A percentile compares a stretch with the other conserved stretches of the same genome.
Conservation (phyloP, 352 stramenopile genomes). For the Phytophthora palmivora region DNA sequence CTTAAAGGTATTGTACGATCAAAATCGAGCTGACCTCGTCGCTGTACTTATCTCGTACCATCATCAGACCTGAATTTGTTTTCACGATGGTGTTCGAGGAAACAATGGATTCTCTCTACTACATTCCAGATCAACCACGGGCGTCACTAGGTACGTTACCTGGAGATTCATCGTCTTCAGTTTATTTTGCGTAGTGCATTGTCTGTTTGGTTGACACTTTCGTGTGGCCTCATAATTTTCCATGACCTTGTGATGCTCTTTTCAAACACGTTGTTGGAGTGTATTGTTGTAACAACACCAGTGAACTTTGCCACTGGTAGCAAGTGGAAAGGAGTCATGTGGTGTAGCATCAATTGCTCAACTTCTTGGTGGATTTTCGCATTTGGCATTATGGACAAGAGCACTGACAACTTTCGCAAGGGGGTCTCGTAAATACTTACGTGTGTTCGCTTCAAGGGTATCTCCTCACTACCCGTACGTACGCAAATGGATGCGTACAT, state of each 20-base stretch:
- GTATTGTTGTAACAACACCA: too few relatives aligned
- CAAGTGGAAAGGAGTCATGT: conserved; percentile 92
- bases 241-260: conserved; percentile 81
- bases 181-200: conserved; percentile 50
- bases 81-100: conserved; percentile 25
- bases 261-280: conserved; percentile 44
- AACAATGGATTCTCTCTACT: conserved; percentile 21
- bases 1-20: conserved; percentile 9
- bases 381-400: conserved; percentile 69
- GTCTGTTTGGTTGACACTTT: conserved; percentile 58
- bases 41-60: not conserved
- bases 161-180: conserved; percentile 69
- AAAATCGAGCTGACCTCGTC: conserved; percentile 8
- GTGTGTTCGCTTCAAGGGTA: conserved; percentile 90
- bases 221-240: conserved; percentile 70
- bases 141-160: conserved; percentile 49
- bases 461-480: conserved; percentile 92
- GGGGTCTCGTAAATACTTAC: conserved; percentile 79
- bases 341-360: conserved; percentile 91
- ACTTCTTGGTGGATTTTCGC: conserved; percentile 89
- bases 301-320: conserved; percentile 94
- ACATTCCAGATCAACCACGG: conserved; percentile 50
- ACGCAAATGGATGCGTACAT: conserved; percentile 79
- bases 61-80: conserved; percentile 23
- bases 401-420: conserved; percentile 58